Base-by-base conservation (phyloP, 257 asterid species). In the Thymus mandschuricus region DNA sequence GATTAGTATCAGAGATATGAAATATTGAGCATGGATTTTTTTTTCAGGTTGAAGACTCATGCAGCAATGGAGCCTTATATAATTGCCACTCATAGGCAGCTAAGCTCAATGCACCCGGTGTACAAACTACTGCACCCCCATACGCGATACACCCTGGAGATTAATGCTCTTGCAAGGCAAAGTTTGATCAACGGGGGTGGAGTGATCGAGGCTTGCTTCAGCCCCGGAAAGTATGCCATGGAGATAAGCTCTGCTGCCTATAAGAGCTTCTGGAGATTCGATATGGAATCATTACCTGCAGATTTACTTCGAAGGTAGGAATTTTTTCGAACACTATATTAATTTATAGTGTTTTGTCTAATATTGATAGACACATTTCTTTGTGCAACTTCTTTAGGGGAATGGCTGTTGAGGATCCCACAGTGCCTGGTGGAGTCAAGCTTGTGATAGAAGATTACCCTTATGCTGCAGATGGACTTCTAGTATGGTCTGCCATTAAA, bases 161-260 rank as follows among this genome's bases (percentile, higher is more conserved):
- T 94, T 73, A 94, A 91, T 69, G 98, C 97, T 34, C 87, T 94
- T 33, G 97, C 97, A 0, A 83, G 98, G 82, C 97, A 89, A 70
- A 87, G 82, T 67, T 76, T 94, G 44, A 87, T 94, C 50, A 94
- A 83, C 27, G 98, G 92, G 1, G 98, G 98, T 70, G 98, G 97
- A 68, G 75, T 94, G 61, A 89, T 94, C 5, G 98, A 94, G 76
- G 85, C 87, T 9, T 85, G 89, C 64, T 89, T 91, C 77, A 85
- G 93, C 84, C 97, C 98, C 0, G 97, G 92, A 64, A 83, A 81
- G 80, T 89, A 86, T 64, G 83, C 97, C 74, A 72, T 86, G 86
- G 98, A 93, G 79, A 55, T 93, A 45, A 89, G 97, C 82, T 93
- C 98, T 49, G 94, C 93, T 15, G 98, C 97, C 59, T 93, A 93